These are phyloP conservation scores for Lichtheimia corymbifera DNA, from an alignment of 371 early-diverging fungal species.

Conservation along the genomic window DNA sequence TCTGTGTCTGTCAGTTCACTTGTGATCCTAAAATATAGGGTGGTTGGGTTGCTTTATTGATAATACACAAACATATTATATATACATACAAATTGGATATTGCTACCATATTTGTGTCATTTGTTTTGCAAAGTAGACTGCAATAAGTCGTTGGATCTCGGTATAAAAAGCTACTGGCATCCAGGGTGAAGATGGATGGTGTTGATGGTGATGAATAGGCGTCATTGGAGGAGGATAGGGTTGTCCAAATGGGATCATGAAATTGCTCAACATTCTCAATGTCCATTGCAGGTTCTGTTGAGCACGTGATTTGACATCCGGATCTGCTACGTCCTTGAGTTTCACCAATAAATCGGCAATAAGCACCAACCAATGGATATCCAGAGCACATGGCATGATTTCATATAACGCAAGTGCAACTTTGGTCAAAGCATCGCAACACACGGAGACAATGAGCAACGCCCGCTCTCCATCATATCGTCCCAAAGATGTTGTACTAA, in stretches of 20 bases:
- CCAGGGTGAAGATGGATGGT: background rate
- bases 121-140: no score
- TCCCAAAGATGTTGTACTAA: slow-evolving; percentile 22
- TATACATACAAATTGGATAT: no score
- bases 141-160: no score
- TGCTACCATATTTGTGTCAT: no score
- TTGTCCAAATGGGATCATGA: background rate
- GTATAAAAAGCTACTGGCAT: no score
- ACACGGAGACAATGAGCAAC: slow-evolving; percentile 35
- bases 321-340: slow-evolving; percentile 25
- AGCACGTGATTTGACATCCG: slow-evolving; percentile 25
- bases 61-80: no score
- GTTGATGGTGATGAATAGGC: background rate
- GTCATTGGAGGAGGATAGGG: background rate
- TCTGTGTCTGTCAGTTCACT: no score
- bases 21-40: no score
- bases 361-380: slow-evolving; percentile 38
- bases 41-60: no score
- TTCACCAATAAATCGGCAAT: slow-evolving; percentile 28
- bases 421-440: slow-evolving; percentile 38
- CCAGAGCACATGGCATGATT: slow-evolving; percentile 31
- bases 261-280: slow-evolving; percentile 16
- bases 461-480: slow-evolving; percentile 37
- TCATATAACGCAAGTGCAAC: slow-evolving; percentile 25
- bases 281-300: slow-evolving; percentile 23